Conservation (phyloP, 2,329 filamentous ascomycete species). For the Juglanconis juglandina region DNA sequence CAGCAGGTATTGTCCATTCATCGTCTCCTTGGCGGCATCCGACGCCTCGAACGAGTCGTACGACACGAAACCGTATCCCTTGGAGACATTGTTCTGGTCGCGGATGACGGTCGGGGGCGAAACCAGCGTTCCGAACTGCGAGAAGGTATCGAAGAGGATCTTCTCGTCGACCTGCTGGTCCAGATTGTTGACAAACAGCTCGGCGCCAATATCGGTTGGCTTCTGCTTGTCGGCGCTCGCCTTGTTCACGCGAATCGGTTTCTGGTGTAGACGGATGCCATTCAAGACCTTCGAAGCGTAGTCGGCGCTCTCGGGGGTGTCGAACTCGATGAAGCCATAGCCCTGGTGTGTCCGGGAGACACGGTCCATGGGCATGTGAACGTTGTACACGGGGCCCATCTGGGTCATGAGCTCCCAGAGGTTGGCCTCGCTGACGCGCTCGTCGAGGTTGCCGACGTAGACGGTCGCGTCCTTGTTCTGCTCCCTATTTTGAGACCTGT, state of each 20-base stretch:
- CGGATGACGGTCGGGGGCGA: constrained; percentile 86
- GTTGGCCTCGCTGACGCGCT: constrained; percentile 84
- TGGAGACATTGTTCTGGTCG: constrained; percentile 82
- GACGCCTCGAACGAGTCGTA: constrained; percentile 92
- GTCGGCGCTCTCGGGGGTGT: constrained; percentile 90
- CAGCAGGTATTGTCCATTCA: constrained; percentile 95
- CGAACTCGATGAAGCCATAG: constrained; percentile 98
- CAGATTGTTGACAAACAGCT: constrained; percentile 94
- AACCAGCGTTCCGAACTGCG: constrained; percentile 82
- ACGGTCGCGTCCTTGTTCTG: constrained; percentile 98
- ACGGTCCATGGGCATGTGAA: constrained; percentile 96
- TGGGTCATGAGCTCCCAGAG: constrained; percentile 99
- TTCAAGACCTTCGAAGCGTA: constrained; percentile 98
- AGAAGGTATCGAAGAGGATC: constrained; percentile 90
- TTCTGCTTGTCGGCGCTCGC: constrained; percentile 88
- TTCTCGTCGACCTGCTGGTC: constrained; percentile 95
- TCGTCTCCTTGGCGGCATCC: constrained; percentile 84
- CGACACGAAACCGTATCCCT: constrained; percentile 94
- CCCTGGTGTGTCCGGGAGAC: constrained; percentile 96
- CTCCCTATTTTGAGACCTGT: constrained; percentile 56
- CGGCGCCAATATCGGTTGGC: constrained; percentile 87
- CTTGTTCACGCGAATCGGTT: constrained; percentile 96
- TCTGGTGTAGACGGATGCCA: constrained; percentile 86
- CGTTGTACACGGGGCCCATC: constrained; percentile 94
- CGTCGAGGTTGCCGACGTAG: constrained; percentile 97